A percentile compares a stretch with the other conserved stretches of the same genome.
These are phyloP conservation scores for Sporopachydermia quercuum DNA, from an alignment of 805 yeast species.

Conservation along the genomic window DNA sequence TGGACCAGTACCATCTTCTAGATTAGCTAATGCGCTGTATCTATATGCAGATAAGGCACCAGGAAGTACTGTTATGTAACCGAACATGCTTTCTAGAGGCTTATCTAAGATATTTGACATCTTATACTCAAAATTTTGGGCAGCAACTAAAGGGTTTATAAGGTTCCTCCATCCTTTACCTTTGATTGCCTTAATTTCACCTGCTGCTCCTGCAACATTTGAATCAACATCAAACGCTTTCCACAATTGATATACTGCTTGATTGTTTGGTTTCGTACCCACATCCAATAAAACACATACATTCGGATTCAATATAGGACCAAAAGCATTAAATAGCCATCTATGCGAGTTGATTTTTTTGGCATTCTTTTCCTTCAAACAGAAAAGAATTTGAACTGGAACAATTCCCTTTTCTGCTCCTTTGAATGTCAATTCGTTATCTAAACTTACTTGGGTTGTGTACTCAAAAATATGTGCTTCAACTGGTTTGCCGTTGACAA, in stretches of 20 bases:
- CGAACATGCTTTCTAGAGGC: slow-evolving; percentile 85
- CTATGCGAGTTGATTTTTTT: slow-evolving; percentile 95
- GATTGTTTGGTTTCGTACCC: slow-evolving; percentile 89
- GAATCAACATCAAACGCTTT: slow-evolving; percentile 94
- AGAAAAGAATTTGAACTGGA: slow-evolving; percentile 88
- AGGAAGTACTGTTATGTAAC: slow-evolving; percentile 85
- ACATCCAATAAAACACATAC: slow-evolving; percentile 84
- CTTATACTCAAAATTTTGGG: slow-evolving; percentile 92
- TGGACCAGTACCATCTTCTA: slow-evolving; percentile 88
- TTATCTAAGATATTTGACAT: slow-evolving; percentile 94
- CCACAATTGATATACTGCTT: slow-evolving; percentile 89
- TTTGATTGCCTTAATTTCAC: slow-evolving; percentile 90
- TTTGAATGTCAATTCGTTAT: slow-evolving; percentile 75
- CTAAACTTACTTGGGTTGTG: slow-evolving; percentile 88
- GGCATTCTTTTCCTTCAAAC: slow-evolving; percentile 82
- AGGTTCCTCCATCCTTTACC: slow-evolving; percentile 77
- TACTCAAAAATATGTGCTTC: slow-evolving; percentile 91
- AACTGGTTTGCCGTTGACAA: slow-evolving; percentile 82
- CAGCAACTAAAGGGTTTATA: slow-evolving; percentile 83
- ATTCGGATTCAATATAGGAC: slow-evolving; percentile 85
- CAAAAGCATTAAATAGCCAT: slow-evolving; percentile 92
- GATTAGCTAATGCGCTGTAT: slow-evolving; percentile 71
- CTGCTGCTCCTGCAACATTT: slow-evolving; percentile 98
- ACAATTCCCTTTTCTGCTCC: slow-evolving; percentile 83
- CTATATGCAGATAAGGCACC: slow-evolving; percentile 95